These are phyloP conservation scores for Ceratobasidium theobromae DNA, from an alignment of 1,284 basidiomycete species.

Conservation along the genomic window DNA sequence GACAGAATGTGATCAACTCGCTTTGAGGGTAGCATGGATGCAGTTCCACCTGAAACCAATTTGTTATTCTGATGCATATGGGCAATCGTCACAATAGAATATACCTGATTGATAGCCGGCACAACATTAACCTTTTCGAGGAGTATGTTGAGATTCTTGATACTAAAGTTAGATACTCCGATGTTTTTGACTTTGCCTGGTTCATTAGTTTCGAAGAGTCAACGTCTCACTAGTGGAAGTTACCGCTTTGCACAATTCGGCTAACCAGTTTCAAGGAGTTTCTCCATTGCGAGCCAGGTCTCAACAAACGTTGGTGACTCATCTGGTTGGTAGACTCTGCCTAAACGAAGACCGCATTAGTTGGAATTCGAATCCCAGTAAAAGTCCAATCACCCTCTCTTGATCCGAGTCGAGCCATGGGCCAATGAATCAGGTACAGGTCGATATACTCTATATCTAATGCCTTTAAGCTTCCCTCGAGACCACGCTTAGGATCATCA, in stretches of 20 bases:
- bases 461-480: constrained; percentile 50
- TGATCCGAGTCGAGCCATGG: constrained; percentile 36
- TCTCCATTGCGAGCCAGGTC: constrained; percentile 52
- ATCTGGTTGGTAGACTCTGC: constrained; percentile 38
- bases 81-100: neutral
- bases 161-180: constrained; percentile 69
- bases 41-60: constrained; percentile 49
- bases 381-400: neutral
- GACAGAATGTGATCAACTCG: constrained; percentile 58
- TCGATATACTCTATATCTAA: constrained; percentile 53
- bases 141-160: constrained; percentile 52
- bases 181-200: constrained; percentile 47
- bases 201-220: neutral
- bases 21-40: constrained; percentile 60
- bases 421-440: constrained; percentile 54
- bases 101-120: constrained; percentile 62
- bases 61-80: neutral
- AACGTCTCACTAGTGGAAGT: neutral
- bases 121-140: constrained; percentile 51
- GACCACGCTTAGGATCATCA: constrained; percentile 45
- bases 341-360: constrained; percentile 31
- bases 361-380: no score
- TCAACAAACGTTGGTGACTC: constrained; percentile 43
- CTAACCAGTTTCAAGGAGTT: constrained; percentile 42
- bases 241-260: neutral